Evolutionary conservation across 75 land plant species (phyloP).

Genomic region (Cunninghamia lanceolata): DNA sequence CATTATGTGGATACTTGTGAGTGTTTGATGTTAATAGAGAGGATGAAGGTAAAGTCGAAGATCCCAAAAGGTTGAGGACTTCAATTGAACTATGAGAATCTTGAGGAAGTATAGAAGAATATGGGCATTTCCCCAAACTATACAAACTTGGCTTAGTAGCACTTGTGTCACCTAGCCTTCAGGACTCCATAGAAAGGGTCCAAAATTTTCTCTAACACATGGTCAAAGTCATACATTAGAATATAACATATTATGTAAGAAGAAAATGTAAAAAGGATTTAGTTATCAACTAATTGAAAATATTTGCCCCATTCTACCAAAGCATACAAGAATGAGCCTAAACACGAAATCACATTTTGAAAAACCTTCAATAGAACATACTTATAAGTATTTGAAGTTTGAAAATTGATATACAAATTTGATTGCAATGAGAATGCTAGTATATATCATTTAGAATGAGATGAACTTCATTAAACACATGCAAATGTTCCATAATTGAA

Average conservation of each 20-base stretch:
- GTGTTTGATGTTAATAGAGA: not conserved
- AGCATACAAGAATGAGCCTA: not conserved
- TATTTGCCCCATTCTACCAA: not conserved
- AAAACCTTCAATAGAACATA: not conserved
- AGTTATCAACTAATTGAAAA: not conserved
- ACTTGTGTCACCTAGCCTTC: not conserved
- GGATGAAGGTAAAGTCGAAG: no score
- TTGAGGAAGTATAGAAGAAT: slow-evolving; percentile 31
- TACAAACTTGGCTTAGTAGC: not conserved
- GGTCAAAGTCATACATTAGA: not conserved
- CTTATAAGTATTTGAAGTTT: not conserved
- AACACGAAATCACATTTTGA: no score
- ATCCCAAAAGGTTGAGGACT: slow-evolving; percentile 59
- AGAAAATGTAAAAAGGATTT: not conserved
- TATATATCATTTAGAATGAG: not conserved
- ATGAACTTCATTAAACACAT: not conserved
- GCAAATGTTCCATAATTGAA: not conserved
- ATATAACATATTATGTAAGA: not conserved
- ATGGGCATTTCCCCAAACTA: not conserved
- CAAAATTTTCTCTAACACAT: not conserved
- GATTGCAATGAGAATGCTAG: not conserved
- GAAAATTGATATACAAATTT: not conserved
- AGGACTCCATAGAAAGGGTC: not conserved
- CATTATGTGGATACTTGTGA: not conserved
- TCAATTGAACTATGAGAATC: slow-evolving; percentile 81